These are phyloP conservation scores for Boletus tylopilopsis DNA, from an alignment of 768 basidiomycete species.

Conservation along the genomic window DNA sequence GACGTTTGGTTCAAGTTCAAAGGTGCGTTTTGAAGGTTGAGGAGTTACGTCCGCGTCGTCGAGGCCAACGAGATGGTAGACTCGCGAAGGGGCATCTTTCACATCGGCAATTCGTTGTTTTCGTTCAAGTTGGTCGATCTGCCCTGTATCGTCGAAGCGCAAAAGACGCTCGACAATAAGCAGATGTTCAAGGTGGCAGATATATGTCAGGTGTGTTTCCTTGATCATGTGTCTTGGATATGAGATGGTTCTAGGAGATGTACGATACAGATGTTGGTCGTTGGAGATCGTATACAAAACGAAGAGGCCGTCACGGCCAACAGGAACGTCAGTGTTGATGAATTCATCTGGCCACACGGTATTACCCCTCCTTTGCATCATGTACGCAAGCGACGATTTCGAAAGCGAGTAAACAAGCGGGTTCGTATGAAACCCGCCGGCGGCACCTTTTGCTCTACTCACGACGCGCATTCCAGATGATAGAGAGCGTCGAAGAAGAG, in stretches of 20 bases:
- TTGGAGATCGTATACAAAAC: slow-evolving; percentile 68
- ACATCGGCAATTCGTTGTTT: slow-evolving; percentile 76
- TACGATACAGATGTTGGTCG: slow-evolving; percentile 79
- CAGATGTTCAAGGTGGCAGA: slow-evolving; percentile 99
- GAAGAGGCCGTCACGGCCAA: slow-evolving; percentile 62
- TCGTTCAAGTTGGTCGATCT: slow-evolving; percentile 94
- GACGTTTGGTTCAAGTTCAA: slow-evolving; percentile 99
- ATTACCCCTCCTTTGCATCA: slow-evolving; percentile 90
- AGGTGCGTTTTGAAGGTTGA: slow-evolving; percentile 44
- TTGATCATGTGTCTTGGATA: slow-evolving; percentile 1
- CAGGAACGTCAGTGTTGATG: slow-evolving; percentile 82
- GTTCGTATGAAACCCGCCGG: slow-evolving; percentile 38
- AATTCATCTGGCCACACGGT: slow-evolving; percentile 97
- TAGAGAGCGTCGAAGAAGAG: slow-evolving; percentile 92
- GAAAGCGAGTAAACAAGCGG: slow-evolving; percentile 81
- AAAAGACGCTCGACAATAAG: slow-evolving; percentile 94
- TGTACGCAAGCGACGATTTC: slow-evolving; percentile 86
- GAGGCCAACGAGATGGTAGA: slow-evolving; percentile 46
- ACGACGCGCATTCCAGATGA: slow-evolving; percentile 51
- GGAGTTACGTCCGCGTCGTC: not conserved
- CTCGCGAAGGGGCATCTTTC: slow-evolving; percentile 86
- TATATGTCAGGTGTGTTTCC: slow-evolving; percentile 79
- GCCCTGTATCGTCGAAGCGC: slow-evolving; percentile 89
- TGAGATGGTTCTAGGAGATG: slow-evolving; percentile 7
- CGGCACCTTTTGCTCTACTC: not conserved